Percentiles rank a stretch among this genome's conserved stretches.
Evolutionary conservation across 73 alveolate genomes (phyloP).

Genomic region (Breviolum minutum): DNA sequence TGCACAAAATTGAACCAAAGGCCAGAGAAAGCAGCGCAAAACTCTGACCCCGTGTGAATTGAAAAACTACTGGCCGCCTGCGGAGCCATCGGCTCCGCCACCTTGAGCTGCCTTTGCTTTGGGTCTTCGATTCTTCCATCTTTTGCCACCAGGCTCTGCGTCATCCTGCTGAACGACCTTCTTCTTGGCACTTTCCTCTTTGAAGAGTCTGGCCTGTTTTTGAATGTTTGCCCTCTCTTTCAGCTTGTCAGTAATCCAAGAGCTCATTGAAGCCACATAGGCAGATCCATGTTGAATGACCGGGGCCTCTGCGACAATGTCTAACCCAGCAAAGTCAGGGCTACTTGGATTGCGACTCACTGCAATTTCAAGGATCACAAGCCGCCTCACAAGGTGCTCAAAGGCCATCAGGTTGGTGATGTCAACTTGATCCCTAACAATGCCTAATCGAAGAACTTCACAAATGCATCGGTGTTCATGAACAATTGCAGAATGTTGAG

Average conservation of each 20-base stretch:
- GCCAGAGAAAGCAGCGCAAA: background rate
- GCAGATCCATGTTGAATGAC: background rate
- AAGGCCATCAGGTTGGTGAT: background rate
- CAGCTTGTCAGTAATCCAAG: background rate
- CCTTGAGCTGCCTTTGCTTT: background rate
- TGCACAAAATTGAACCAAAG: background rate
- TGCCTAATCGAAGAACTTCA: background rate
- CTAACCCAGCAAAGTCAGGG: slow-evolving; percentile 30
- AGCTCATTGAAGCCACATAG: background rate
- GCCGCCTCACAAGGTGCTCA: background rate
- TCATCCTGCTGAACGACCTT: background rate
- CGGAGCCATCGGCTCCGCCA: slow-evolving; percentile 52
- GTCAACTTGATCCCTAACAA: background rate
- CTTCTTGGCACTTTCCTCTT: slow-evolving; percentile 9
- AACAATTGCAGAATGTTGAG: background rate
- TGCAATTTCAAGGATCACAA: slow-evolving; percentile 38
- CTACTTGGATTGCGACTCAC: background rate
- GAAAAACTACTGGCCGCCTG: background rate
- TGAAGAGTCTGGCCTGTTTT: slow-evolving; percentile 20
- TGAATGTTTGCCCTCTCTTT: slow-evolving; percentile 14
- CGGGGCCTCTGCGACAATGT: slow-evolving; percentile 14
- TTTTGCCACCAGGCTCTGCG: background rate
- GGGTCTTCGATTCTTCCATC: background rate
- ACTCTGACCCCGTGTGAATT: background rate
- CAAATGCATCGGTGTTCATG: slow-evolving; percentile 20